These are phyloP conservation scores for Nevesoporus exiguus DNA, from an alignment of 768 basidiomycete genomes.

Conservation along the genomic window DNA sequence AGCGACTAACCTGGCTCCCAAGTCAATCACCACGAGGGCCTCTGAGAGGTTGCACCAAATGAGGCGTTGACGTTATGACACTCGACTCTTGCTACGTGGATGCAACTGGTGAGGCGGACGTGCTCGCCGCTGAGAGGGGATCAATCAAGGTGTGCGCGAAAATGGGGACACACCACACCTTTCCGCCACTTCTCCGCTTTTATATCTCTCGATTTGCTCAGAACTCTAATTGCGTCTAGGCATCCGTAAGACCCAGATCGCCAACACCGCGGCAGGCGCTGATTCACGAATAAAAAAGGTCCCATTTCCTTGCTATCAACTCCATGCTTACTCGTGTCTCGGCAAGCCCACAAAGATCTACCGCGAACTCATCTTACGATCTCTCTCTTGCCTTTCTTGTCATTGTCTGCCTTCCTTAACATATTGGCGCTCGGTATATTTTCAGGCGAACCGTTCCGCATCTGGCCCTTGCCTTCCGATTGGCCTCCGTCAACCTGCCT, in stretches of 20 bases:
- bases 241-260: constrained; percentile 19
- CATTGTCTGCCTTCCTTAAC: constrained; percentile 29
- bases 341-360: constrained; percentile 26
- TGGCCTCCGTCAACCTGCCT: constrained; percentile 38
- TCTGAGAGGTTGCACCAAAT: constrained; percentile 2
- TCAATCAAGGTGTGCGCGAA: constrained; percentile 11
- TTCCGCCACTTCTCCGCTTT: constrained; percentile 18
- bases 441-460: constrained; percentile 46
- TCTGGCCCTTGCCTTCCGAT: constrained; percentile 44
- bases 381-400: constrained; percentile 32
- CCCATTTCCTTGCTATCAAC: constrained; percentile 30
- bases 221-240: constrained; percentile 30
- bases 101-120: not conserved
- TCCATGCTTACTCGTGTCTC: constrained; percentile 26
- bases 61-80: constrained; percentile 11
- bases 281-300: constrained; percentile 27
- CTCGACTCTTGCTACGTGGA: constrained; percentile 11
- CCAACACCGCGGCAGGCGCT: constrained; percentile 30
- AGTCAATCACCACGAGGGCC: constrained; percentile 10
- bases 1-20: constrained; percentile 16
- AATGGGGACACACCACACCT: constrained; percentile 14
- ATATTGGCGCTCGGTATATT: constrained; percentile 42
- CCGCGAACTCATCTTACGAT: constrained; percentile 14
- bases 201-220: constrained; percentile 27
- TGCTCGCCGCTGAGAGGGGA: not conserved